Percentiles rank a stretch among this genome's conserved stretches.
Evolutionary conservation across 768 basidiomycete genomes (phyloP).

Genomic region (Rhodotorula graminis): DNA sequence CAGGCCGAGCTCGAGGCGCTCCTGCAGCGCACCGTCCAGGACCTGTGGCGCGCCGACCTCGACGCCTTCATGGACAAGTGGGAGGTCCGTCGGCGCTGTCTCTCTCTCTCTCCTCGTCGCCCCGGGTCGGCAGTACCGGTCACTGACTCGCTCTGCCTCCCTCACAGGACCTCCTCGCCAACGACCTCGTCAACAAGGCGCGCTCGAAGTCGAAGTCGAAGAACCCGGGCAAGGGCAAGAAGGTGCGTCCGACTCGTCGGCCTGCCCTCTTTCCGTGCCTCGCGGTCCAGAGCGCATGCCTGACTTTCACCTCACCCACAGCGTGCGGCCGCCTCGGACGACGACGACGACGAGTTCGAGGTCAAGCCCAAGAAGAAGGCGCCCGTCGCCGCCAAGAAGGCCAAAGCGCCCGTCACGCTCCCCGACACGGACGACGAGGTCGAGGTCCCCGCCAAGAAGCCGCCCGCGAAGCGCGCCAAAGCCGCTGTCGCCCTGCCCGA

Average conservation of each 20-base stretch:
- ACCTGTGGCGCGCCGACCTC: slow-evolving; percentile 85
- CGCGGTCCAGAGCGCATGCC: neutral
- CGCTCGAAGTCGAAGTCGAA: slow-evolving; percentile 24
- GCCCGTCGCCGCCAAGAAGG: slow-evolving; percentile 5
- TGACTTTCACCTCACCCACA: neutral
- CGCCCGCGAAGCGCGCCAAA: slow-evolving; percentile 15
- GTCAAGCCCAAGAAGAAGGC: slow-evolving; percentile 38
- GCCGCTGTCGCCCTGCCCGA: slow-evolving; percentile 40
- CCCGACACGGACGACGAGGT: slow-evolving; percentile 50
- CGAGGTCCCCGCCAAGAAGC: slow-evolving; percentile 36
- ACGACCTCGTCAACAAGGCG: slow-evolving; percentile 9
- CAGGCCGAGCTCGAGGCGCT: slow-evolving; percentile 72
- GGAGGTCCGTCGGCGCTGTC: slow-evolving; percentile 46
- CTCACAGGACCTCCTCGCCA: neutral
- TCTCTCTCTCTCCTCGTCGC: neutral
- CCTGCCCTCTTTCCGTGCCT: too few relatives aligned
- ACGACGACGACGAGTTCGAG: slow-evolving; percentile 29
- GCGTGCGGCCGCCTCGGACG: slow-evolving; percentile 20
- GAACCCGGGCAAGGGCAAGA: slow-evolving; percentile 23
- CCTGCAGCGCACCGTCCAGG: slow-evolving; percentile 69
- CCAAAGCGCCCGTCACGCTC: slow-evolving; percentile 21
- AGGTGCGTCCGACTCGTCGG: neutral
- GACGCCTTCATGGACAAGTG: slow-evolving; percentile 76
- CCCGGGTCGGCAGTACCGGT: neutral
- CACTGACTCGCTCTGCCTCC: neutral